Evolutionary conservation across 1,284 basidiomycete genomes (phyloP).

Genomic region (Ustilago curta): DNA sequence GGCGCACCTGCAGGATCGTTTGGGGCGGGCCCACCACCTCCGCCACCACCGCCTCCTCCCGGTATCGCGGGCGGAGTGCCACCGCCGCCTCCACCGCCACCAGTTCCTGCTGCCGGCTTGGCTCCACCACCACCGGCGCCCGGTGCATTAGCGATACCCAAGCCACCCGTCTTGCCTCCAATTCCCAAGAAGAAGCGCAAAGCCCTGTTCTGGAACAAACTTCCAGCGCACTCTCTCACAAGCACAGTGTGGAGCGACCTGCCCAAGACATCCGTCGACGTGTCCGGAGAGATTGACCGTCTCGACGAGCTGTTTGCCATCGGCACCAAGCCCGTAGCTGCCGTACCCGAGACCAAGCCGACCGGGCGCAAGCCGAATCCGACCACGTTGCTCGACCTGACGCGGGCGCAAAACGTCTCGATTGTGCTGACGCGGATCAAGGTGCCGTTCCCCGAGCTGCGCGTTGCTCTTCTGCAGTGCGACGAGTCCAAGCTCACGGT

Average conservation of each 20-base stretch:
- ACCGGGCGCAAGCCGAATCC: constrained; percentile 34
- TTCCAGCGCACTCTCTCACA: constrained; percentile 72
- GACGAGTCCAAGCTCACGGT: constrained; percentile 50
- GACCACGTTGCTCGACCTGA: constrained; percentile 56
- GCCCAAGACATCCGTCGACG: constrained; percentile 70
- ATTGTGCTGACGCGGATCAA: constrained; percentile 62
- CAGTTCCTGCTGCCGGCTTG: constrained; percentile 3
- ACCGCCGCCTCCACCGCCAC: constrained; percentile 25
- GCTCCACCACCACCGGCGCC: constrained; percentile 31
- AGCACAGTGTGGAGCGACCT: constrained; percentile 81
- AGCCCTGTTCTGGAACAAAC: constrained; percentile 89
- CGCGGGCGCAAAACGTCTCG: constrained; percentile 51
- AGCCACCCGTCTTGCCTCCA: constrained; percentile 33
- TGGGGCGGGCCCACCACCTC: constrained; percentile 33
- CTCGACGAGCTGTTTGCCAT: constrained; percentile 81
- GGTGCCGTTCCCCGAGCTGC: constrained; percentile 55
- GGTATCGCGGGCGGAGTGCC: constrained; percentile 10
- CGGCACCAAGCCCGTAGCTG: constrained; percentile 69
- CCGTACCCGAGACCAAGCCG: constrained; percentile 28
- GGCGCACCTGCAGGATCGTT: neutral
- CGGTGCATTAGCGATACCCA: constrained; percentile 23
- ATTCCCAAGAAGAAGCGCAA: constrained; percentile 75
- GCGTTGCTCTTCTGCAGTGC: constrained; percentile 51
- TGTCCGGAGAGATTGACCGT: constrained; percentile 68
- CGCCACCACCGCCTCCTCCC: constrained; percentile 42